Percentiles rank a stretch among this genome's conserved stretches.
Evolutionary conservation across 371 early-diverging fungal species (phyloP).

Genomic region (Mortierella sp.): DNA sequence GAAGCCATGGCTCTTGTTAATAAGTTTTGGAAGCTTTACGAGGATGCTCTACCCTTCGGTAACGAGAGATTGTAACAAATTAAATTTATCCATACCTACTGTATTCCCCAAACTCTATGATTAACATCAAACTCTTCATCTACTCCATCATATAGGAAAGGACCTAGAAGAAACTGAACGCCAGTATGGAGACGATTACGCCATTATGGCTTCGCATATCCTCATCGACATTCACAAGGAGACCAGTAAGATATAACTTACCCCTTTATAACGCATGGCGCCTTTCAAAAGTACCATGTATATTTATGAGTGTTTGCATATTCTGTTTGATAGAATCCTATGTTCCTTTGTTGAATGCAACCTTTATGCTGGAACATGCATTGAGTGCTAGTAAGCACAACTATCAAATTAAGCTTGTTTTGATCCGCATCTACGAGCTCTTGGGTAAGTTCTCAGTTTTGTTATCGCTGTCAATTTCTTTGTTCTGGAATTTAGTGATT

Average conservation of each 20-base stretch:
- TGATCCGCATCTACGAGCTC: conserved; percentile 82
- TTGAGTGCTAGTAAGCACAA: conserved; percentile 80
- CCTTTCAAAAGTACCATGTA: too few relatives aligned
- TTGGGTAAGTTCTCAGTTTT: conserved; percentile 63
- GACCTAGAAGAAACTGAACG: conserved; percentile 78
- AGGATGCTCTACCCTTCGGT: conserved; percentile 74
- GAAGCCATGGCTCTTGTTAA: conserved; percentile 58
- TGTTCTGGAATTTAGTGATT: not conserved
- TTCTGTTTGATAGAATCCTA: conserved; percentile 35
- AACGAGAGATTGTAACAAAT: not conserved
- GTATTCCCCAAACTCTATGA: too few relatives aligned
- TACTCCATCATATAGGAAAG: conserved; percentile 55
- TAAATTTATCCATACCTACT: too few relatives aligned
- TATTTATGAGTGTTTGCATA: not conserved
- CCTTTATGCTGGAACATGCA: conserved; percentile 81
- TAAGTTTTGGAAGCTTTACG: conserved; percentile 67
- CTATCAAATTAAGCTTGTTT: conserved; percentile 85
- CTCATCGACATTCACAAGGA: conserved; percentile 68
- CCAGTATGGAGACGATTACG: conserved; percentile 87
- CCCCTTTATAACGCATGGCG: not conserved
- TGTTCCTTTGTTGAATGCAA: conserved; percentile 64
- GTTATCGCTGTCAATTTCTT: not conserved
- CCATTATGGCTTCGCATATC: conserved; percentile 73
- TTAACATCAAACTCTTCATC: not conserved
- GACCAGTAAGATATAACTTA: conserved; percentile 37